Percentiles rank a stretch among this genome's conserved stretches.
Conservation (phyloP, 2,329 filamentous ascomycete genomes). For the Penicillium sp. region DNA sequence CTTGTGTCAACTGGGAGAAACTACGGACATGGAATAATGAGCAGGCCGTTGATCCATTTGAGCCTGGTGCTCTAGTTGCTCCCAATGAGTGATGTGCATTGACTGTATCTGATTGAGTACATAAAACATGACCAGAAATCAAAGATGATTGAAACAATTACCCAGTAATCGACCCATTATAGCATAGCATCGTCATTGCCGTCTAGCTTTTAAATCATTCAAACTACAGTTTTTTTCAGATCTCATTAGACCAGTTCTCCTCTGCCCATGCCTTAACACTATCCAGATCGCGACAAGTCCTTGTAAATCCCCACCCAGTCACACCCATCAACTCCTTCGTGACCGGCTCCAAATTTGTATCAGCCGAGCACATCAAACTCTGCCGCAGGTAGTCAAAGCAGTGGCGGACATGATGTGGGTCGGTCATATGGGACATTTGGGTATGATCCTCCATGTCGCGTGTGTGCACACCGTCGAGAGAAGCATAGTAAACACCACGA, state of each 20-base stretch:
- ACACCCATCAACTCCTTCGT: neutral
- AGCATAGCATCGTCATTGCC: too few species aligned
- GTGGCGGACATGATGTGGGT: neutral
- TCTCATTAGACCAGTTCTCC: neutral
- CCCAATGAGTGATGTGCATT: too few species aligned
- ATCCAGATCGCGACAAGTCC: conserved; percentile 2
- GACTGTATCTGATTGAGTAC: too few species aligned
- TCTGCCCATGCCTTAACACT: neutral
- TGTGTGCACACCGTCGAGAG: neutral
- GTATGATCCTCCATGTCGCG: neutral
- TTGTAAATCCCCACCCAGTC: neutral
- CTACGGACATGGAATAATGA: too few species aligned
- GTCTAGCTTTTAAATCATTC: too few species aligned
- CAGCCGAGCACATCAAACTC: conserved; percentile 3
- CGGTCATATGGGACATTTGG: neutral
- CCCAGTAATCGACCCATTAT: too few species aligned
- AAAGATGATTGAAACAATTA: too few species aligned
- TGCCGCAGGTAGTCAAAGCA: conserved; percentile 3
- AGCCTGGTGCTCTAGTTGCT: too few species aligned
- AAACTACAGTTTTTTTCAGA: neutral
- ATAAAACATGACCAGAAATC: too few species aligned
- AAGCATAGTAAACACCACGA: neutral
- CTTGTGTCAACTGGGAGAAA: too few species aligned
- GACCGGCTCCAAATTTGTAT: neutral
- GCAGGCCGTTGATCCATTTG: too few species aligned